Percentiles rank a stretch among this genome's conserved stretches.
Evolutionary conservation across 1,284 basidiomycete genomes (phyloP).

Genomic region (Ceratobasidium theobromae): DNA sequence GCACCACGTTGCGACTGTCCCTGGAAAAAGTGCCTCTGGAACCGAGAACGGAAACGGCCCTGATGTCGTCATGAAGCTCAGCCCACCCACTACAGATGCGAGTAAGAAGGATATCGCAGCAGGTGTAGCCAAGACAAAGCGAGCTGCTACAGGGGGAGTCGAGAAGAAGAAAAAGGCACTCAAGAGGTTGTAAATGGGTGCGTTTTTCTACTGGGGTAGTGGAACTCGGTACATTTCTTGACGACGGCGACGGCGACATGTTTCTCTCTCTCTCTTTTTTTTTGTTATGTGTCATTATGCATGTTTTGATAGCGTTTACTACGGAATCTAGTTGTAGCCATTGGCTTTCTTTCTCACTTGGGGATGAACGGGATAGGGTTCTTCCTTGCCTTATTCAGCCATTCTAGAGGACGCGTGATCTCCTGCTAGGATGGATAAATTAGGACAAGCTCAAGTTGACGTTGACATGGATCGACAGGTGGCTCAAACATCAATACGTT

Average conservation of each 20-base stretch:
- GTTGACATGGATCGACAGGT: no score
- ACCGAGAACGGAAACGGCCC: slow-evolving; percentile 42
- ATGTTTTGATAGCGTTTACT: slow-evolving; percentile 25
- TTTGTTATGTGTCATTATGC: slow-evolving; percentile 24
- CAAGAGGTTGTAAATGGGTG: slow-evolving; percentile 59
- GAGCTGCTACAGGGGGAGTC: slow-evolving; percentile 40
- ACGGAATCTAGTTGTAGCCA: not conserved
- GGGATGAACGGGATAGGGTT: not conserved
- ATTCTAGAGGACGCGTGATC: no score
- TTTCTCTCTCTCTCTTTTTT: not conserved
- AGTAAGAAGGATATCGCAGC: slow-evolving; percentile 58
- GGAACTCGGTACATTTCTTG: no score
- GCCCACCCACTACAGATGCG: slow-evolving; percentile 39
- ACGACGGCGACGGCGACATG: no score
- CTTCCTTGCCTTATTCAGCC: not conserved
- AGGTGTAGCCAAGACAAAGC: slow-evolving; percentile 44
- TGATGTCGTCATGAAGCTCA: slow-evolving; percentile 33
- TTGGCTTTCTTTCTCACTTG: not conserved
- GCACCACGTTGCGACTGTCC: slow-evolving; percentile 61
- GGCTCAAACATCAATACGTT: no score
- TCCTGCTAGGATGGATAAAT: no score
- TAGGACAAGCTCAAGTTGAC: no score
- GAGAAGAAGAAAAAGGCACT: slow-evolving; percentile 84
- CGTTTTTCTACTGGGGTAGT: not conserved
- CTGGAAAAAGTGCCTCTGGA: slow-evolving; percentile 60